Evolutionary conservation across 2,329 filamentous ascomycete genomes (phyloP).

Genomic region (Colletotrichum lindemuthianum): DNA sequence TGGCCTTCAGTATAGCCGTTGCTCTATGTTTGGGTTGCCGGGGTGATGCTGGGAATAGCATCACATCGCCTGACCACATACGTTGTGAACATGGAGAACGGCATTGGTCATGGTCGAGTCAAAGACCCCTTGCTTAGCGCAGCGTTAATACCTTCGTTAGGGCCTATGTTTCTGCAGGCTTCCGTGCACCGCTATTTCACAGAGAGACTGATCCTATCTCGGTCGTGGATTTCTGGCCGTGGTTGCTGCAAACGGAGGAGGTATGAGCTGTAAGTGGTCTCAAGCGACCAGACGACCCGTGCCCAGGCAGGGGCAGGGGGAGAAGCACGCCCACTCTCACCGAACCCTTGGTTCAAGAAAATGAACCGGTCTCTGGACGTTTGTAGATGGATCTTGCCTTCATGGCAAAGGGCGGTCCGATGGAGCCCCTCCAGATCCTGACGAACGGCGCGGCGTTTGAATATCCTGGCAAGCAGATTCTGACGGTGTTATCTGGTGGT

Average conservation of each 20-base stretch:
- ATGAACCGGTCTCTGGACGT: conserved; percentile 20
- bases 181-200: conserved; percentile 42
- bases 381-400: conserved; percentile 17
- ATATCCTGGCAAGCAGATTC: not conserved
- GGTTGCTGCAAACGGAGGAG: conserved; percentile 25
- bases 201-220: conserved; percentile 1
- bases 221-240: conserved; percentile 10
- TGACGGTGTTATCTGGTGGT: not conserved
- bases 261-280: conserved; percentile 2
- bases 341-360: conserved; percentile 12
- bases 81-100: conserved; percentile 11
- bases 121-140: conserved; percentile 42
- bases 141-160: conserved; percentile 41
- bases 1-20: conserved; percentile 20
- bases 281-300: not conserved
- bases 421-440: conserved; percentile 27
- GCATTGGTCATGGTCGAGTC: conserved; percentile 48
- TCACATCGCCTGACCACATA: conserved; percentile 4
- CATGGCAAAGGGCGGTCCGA: not conserved
- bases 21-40: not conserved
- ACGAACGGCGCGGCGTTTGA: conserved; percentile 14
- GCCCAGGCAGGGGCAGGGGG: not conserved
- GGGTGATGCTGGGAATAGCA: conserved; percentile 17
- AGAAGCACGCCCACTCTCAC: conserved; percentile 1
- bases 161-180: conserved; percentile 49